Conservation (phyloP, 768 basidiomycete species). For the Podaxis rugospora region DNA sequence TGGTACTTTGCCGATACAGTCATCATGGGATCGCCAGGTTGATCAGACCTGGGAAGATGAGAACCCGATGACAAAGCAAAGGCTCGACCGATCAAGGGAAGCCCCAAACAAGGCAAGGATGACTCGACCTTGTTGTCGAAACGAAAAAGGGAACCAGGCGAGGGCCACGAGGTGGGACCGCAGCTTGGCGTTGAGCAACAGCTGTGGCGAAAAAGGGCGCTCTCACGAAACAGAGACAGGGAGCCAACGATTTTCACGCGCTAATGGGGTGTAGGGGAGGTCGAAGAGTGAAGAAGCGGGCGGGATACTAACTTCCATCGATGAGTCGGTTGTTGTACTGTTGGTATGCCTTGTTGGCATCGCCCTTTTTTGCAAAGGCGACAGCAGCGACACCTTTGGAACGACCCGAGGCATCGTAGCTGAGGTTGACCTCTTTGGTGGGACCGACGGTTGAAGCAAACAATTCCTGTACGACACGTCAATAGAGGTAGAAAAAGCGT, state of each 20-base stretch:
- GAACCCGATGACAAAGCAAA: constrained; percentile 9
- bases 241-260: constrained; percentile 33
- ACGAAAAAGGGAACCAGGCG: neutral
- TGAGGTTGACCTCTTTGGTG: constrained; percentile 76
- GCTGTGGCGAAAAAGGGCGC: neutral
- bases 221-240: constrained; percentile 35
- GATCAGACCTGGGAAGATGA: constrained; percentile 36
- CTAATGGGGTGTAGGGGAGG: constrained; percentile 21
- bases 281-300: constrained; percentile 39
- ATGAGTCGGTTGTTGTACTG: constrained; percentile 98
- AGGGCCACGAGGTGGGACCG: neutral
- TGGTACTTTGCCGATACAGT: neutral
- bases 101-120: neutral
- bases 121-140: neutral
- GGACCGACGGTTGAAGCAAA: constrained; percentile 90
- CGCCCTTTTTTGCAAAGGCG: constrained; percentile 80
- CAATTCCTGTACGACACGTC: constrained; percentile 62
- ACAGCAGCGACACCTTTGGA: constrained; percentile 91
- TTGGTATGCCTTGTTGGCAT: constrained; percentile 87
- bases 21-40: constrained; percentile 25
- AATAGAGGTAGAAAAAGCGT: neutral
- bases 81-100: neutral
- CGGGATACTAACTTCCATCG: constrained; percentile 99
- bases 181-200: neutral
- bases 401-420: constrained; percentile 80